These are phyloP conservation scores for Ichthyophthirius multifiliis DNA, from an alignment of 169 alveolate genomes.

Conservation along the genomic window DNA sequence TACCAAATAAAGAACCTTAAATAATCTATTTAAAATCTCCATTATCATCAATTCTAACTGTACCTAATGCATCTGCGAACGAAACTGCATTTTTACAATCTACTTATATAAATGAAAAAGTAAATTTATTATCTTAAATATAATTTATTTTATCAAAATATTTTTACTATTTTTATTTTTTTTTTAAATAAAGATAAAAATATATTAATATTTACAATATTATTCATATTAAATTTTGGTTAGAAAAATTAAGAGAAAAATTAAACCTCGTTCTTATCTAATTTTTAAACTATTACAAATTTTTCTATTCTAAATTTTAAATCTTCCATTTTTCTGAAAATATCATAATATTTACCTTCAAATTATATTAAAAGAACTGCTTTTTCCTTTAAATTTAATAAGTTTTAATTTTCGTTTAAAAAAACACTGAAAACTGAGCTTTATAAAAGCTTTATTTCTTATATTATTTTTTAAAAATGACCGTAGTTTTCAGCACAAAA, in stretches of 20 bases:
- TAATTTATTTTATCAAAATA: not conserved
- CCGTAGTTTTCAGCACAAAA: too few relatives aligned
- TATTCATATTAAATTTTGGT: not conserved
- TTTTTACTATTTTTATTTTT: not conserved
- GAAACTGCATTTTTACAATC: not conserved
- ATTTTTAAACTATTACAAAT: not conserved
- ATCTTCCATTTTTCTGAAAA: too few relatives aligned
- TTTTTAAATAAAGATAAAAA: not conserved
- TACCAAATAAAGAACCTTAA: not conserved
- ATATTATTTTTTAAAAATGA: too few relatives aligned
- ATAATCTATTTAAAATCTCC: not conserved
- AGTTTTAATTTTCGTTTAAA: too few relatives aligned
- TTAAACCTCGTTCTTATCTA: not conserved
- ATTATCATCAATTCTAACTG: not conserved
- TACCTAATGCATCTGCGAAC: not conserved
- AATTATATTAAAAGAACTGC: too few relatives aligned
- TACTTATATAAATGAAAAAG: not conserved
- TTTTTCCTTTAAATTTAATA: too few relatives aligned
- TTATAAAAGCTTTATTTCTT: too few relatives aligned
- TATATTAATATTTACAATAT: not conserved
- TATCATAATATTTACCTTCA: too few relatives aligned
- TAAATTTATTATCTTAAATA: too few relatives aligned
- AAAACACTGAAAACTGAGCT: too few relatives aligned
- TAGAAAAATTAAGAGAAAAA: not conserved
- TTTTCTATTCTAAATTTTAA: too few relatives aligned